phyloP scores from a whole-genome alignment of 805 yeast species.

The Yamadazyma insecticola region DNA sequence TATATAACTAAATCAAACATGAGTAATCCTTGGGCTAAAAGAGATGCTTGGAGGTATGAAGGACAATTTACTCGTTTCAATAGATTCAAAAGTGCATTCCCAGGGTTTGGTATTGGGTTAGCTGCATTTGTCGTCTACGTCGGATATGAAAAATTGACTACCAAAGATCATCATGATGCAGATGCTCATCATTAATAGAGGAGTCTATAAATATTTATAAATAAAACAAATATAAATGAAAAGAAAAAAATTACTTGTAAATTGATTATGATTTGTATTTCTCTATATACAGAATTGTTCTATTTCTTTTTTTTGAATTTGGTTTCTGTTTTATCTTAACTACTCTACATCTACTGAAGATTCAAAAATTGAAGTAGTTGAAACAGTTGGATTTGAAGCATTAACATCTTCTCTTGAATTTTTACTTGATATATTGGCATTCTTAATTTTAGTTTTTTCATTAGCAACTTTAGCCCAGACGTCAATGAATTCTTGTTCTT shows the following conservation, averaged over 20 bases:
- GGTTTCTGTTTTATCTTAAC: too few species aligned
- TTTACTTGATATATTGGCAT: slow-evolving; percentile 37
- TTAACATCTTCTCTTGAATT: slow-evolving; percentile 13
- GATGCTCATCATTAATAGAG: slow-evolving; percentile 22
- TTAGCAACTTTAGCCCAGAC: slow-evolving; percentile 71
- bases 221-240: too few species aligned
- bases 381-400: too few species aligned
- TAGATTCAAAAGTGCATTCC: slow-evolving; percentile 68
- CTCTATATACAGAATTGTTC: too few species aligned
- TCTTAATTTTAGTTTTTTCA: slow-evolving; percentile 52
- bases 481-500: slow-evolving; percentile 67
- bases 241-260: too few species aligned
- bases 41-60: slow-evolving; percentile 90
- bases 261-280: too few species aligned
- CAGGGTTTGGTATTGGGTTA: slow-evolving; percentile 75
- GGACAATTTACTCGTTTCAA: slow-evolving; percentile 72
- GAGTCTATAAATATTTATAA: too few species aligned
- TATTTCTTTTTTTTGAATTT: too few species aligned
- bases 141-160: slow-evolving; percentile 53
- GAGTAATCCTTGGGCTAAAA: slow-evolving; percentile 48
- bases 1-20: slow-evolving; percentile 4
- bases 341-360: too few species aligned
- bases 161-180: slow-evolving; percentile 26
- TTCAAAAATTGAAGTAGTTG: too few species aligned
- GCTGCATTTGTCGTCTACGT: slow-evolving; percentile 68